Conservation (phyloP, 441 rosid genomes). For the Erysimum cheiri region DNA sequence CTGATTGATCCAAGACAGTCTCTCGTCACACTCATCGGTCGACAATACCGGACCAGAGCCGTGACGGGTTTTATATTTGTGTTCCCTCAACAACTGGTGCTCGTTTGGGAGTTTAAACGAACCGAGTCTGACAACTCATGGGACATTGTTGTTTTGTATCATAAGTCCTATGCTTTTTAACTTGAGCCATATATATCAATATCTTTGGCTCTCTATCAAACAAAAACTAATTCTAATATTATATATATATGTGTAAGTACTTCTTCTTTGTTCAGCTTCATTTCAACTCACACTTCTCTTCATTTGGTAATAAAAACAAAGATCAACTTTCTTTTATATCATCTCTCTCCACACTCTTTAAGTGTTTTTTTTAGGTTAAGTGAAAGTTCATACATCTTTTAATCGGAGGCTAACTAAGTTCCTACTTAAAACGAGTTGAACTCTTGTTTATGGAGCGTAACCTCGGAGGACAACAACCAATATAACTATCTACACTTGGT, state of each 20-base stretch:
- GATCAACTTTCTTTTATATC: constrained; percentile 25
- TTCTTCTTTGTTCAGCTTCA: constrained; percentile 22
- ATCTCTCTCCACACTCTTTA: constrained; percentile 27
- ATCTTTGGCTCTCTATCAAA: constrained; percentile 32
- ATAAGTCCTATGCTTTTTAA: constrained; percentile 25
- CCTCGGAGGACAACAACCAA: neutral
- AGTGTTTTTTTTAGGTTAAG: neutral
- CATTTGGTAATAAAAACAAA: constrained; percentile 40
- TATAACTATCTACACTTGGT: neutral
- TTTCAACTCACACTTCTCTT: constrained; percentile 15
- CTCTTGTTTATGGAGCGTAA: too few relatives aligned
- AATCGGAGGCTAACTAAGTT: too few relatives aligned
- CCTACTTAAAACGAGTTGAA: too few relatives aligned
- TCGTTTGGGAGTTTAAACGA: constrained; percentile 32
- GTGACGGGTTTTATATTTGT: constrained; percentile 41
- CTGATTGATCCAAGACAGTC: constrained; percentile 44
- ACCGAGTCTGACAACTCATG: constrained; percentile 43
- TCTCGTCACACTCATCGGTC: constrained; percentile 41
- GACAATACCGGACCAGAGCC: constrained; percentile 43
- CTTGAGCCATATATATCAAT: constrained; percentile 32
- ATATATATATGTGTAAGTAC: constrained; percentile 5
- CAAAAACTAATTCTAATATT: constrained; percentile 11
- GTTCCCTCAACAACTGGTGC: constrained; percentile 46
- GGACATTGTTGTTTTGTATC: constrained; percentile 44
- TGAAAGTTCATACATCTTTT: neutral